These are phyloP conservation scores for Aspergillus brunneoviolaceus DNA, from an alignment of 2,329 filamentous ascomycete species.

Conservation along the genomic window DNA sequence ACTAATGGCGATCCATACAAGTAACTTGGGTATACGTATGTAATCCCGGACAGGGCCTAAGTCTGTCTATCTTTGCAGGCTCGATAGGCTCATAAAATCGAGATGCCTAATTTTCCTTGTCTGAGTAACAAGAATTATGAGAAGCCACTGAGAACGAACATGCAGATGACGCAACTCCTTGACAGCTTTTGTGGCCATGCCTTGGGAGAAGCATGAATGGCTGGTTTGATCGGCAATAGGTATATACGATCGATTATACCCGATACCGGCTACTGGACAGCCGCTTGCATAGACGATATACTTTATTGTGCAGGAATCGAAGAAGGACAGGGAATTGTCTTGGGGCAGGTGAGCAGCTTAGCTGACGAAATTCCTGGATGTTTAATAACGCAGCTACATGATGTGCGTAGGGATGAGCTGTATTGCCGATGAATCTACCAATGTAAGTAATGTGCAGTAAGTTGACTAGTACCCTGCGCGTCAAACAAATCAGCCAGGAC, in stretches of 20 bases:
- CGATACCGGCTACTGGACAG: neutral
- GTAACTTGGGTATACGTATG: no score
- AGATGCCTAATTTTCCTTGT: no score
- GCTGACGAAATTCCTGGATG: neutral
- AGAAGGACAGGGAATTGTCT: neutral
- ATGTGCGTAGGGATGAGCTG: neutral
- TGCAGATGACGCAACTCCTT: no score
- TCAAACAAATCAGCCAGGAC: neutral
- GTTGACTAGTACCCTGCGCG: neutral
- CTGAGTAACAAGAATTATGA: no score
- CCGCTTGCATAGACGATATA: no score
- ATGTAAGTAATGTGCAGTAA: neutral
- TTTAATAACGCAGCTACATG: neutral
- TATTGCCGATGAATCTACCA: neutral
- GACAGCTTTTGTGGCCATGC: no score
- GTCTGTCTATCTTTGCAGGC: no score
- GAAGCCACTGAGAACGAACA: no score
- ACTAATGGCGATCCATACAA: constrained; percentile 1
- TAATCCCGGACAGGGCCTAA: no score
- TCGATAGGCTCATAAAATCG: no score
- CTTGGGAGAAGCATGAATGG: neutral
- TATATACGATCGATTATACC: neutral
- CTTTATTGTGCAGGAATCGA: no score
- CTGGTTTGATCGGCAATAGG: neutral
- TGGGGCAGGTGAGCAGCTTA: neutral